These are phyloP conservation scores for Exophiala phaeomuriformis DNA, from an alignment of 2,329 filamentous ascomycete species.

Conservation along the genomic window DNA sequence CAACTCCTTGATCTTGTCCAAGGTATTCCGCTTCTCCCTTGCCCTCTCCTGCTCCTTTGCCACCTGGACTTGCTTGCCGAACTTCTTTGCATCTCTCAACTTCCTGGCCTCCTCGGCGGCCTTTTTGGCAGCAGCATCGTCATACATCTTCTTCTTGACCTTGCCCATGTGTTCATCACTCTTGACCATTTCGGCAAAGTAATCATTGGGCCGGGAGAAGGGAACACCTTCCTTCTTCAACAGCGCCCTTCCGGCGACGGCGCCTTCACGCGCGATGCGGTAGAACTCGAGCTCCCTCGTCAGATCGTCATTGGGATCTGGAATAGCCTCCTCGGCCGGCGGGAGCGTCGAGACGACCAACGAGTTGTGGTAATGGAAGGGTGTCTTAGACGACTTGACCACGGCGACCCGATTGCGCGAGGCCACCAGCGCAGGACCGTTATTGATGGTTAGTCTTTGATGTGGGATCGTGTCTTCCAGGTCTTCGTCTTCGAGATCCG, in stretches of 20 bases:
- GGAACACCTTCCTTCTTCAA: constrained; percentile 75
- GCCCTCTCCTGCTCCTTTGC: constrained; percentile 91
- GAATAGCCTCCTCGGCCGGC: constrained; percentile 59
- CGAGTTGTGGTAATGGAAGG: constrained; percentile 78
- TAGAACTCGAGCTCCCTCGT: constrained; percentile 90
- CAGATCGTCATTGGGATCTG: constrained; percentile 83
- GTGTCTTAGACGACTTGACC: constrained; percentile 48
- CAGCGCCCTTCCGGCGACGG: constrained; percentile 61
- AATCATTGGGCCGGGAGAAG: constrained; percentile 85
- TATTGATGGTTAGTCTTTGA: constrained; percentile 94
- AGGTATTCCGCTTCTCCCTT: constrained; percentile 82
- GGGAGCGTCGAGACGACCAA: constrained; percentile 51
- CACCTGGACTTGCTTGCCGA: constrained; percentile 95
- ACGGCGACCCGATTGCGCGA: constrained; percentile 66
- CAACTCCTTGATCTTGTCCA: constrained; percentile 90
- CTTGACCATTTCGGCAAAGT: constrained; percentile 99
- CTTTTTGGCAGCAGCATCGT: constrained; percentile 88
- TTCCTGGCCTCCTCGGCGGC: constrained; percentile 84
- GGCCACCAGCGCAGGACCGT: constrained; percentile 74
- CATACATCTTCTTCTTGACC: constrained; percentile 86
- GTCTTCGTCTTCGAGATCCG: constrained; percentile 74
- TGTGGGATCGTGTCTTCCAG: constrained; percentile 81
- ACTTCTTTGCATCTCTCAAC: constrained; percentile 94
- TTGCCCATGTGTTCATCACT: constrained; percentile 96
- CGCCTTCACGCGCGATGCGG: constrained; percentile 76